A percentile compares a stretch with the other conserved stretches of the same genome.
phyloP scores from a whole-genome alignment of 352 stramenopile species.

The Blastocystis sp. region DNA sequence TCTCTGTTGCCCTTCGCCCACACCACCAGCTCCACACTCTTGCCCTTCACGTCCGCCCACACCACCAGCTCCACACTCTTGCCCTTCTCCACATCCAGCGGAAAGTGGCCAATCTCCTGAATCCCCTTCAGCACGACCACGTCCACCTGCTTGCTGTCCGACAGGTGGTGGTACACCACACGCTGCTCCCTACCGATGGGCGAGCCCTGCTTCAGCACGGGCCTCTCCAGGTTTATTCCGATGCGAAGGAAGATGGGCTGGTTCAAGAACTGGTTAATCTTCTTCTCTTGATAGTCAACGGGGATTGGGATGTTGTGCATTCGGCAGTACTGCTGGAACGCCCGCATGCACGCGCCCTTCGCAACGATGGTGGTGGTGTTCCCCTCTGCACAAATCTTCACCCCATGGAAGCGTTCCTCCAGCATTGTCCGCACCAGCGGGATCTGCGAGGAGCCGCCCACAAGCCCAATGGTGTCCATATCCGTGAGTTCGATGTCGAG shows the following conservation, averaged over 20 bases:
- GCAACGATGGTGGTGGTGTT: neutral
- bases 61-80: too few species aligned
- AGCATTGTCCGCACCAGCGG: neutral
- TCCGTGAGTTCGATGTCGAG: neutral
- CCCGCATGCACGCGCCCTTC: constrained; percentile 1
- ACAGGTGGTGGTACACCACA: neutral
- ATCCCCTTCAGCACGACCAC: neutral
- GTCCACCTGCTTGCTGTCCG: neutral
- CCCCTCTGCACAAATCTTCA: neutral
- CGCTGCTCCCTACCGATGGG: neutral
- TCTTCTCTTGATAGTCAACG: neutral
- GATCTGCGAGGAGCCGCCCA: constrained; percentile 13
- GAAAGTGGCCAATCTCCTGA: too few species aligned
- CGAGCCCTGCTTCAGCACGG: neutral
- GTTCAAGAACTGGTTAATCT: neutral
- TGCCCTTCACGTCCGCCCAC: too few species aligned
- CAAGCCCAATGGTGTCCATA: neutral
- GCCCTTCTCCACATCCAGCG: too few species aligned
- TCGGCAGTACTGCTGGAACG: neutral
- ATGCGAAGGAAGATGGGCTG: neutral
- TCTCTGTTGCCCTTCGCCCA: too few species aligned
- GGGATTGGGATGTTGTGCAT: neutral
- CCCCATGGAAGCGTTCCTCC: neutral
- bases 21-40: too few species aligned
- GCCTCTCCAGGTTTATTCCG: neutral